Conservation (phyloP, 2,329 filamentous ascomycete genomes). For the Clonostachys sp. region DNA sequence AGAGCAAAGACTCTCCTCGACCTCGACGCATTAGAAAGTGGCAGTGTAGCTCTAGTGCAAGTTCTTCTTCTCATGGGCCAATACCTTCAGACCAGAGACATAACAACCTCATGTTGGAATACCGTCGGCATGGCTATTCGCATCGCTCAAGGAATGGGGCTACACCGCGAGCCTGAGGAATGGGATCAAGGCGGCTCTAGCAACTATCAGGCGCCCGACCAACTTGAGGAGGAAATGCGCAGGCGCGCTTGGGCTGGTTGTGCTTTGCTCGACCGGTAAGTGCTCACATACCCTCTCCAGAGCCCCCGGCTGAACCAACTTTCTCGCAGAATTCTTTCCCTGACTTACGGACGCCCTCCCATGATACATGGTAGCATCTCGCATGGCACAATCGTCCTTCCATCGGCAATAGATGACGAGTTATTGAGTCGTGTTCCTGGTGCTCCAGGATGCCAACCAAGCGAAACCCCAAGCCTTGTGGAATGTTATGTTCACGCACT, state of each 20-base stretch:
- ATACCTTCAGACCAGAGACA: conserved; percentile 15
- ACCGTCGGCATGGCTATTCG: conserved; percentile 15
- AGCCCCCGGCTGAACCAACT: too few species aligned
- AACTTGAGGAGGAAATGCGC: background rate
- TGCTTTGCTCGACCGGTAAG: background rate
- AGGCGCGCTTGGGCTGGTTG: background rate
- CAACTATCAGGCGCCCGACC: background rate
- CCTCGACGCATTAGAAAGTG: background rate
- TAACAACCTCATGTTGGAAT: conserved; percentile 13
- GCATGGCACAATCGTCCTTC: background rate
- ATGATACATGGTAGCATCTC: background rate
- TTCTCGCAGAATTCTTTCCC: background rate
- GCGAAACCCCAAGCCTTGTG: background rate
- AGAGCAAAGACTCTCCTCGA: background rate
- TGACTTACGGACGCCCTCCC: conserved; percentile 1
- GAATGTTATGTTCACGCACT: background rate
- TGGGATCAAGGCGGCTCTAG: background rate
- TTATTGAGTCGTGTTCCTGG: background rate
- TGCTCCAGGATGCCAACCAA: background rate
- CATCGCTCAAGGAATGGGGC: conserved; percentile 14
- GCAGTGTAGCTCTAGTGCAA: conserved; percentile 13
- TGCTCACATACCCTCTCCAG: background rate
- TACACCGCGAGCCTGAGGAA: conserved; percentile 8
- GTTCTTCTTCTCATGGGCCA: conserved; percentile 13
- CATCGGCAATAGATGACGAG: background rate